These are phyloP conservation scores for Coleophoma eucalyptorum DNA, from an alignment of 2,329 filamentous ascomycete species.

Conservation along the genomic window DNA sequence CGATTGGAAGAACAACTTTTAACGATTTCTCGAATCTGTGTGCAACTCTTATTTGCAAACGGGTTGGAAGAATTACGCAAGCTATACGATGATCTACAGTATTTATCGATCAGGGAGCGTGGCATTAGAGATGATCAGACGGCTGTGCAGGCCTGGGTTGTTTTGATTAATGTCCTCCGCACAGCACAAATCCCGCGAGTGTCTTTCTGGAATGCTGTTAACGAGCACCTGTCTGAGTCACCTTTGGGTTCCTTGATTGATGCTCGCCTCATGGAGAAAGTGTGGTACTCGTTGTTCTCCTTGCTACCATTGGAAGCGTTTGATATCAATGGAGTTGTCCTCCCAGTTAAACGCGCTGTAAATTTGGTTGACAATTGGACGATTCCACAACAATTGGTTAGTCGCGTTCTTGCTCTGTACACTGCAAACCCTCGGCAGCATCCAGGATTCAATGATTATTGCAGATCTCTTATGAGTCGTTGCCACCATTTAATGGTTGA, in stretches of 20 bases:
- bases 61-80: conserved; percentile 40
- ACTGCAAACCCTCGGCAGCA: conserved; percentile 49
- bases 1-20: conserved; percentile 46
- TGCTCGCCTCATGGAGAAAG: conserved; percentile 45
- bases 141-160: conserved; percentile 52
- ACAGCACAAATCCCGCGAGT: conserved; percentile 44
- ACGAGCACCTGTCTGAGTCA: conserved; percentile 36
- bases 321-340: conserved; percentile 46
- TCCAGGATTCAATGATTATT: conserved; percentile 63
- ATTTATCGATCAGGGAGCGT: conserved; percentile 39
- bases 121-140: conserved; percentile 47
- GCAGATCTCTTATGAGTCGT: conserved; percentile 52
- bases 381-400: conserved; percentile 53
- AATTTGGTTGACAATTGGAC: conserved; percentile 53
- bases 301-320: conserved; percentile 60
- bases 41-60: conserved; percentile 35
- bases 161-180: conserved; percentile 50
- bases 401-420: conserved; percentile 55
- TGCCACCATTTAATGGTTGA: conserved; percentile 60
- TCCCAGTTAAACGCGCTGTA: conserved; percentile 33
- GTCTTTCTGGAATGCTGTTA: conserved; percentile 58
- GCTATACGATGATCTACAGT: conserved; percentile 46
- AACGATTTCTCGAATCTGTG: conserved; percentile 32
- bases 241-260: conserved; percentile 34
- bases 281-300: conserved; percentile 57